Evolutionary conservation across 2,329 filamentous ascomycete genomes (phyloP), one percentile per base, ranked within the genome.

Genomic region (Lanzia echinophila): DNA sequence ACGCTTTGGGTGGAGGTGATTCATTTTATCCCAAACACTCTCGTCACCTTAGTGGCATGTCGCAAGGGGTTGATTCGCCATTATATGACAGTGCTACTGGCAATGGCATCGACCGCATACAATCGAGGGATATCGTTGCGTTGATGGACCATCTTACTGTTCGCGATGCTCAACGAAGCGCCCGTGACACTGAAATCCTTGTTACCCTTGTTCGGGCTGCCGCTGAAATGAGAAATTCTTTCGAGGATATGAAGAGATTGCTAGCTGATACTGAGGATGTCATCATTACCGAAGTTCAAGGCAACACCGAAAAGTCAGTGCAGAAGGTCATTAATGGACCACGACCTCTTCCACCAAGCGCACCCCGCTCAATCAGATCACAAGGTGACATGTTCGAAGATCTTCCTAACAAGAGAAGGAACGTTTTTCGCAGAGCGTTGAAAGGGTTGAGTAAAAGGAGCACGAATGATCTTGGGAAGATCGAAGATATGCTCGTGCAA

Each of bases 71-170:
- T 80, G 79, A 78, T 3, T 94, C 90, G 31, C 91, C 92, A 2
- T 76, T 97, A 19, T 97, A 96, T 65, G 94, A 99, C 67, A 84
- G 88, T 56, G 81, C 91, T 3, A 95, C 88, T 1, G 92, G 92
- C 50, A 84, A 83, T 58, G 91, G 90, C 33, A 87, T 96, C 50
- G 91, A 97, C 61, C 81, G 86, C 46, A 97, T 99, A 49, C 87
- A 97, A 68, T 96, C 90, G 44, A 94, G 95, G 72, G 94, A 99
- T 66, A 95, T 99, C 63, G 87, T 99, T 59, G 90, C 92, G 22
- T 75, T 99, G 57, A 99, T 99, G 94, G 92, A 99, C 68, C 94
- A 99, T 70, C 84, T 99, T 58, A 97, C 95, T 68, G 94, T 97
- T 59, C 87, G 94, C 34, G 94, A 99, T 72, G 94, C 92, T 39